Conservation (phyloP, 2,329 filamentous ascomycete genomes). For the Fusarium staphyleae region DNA sequence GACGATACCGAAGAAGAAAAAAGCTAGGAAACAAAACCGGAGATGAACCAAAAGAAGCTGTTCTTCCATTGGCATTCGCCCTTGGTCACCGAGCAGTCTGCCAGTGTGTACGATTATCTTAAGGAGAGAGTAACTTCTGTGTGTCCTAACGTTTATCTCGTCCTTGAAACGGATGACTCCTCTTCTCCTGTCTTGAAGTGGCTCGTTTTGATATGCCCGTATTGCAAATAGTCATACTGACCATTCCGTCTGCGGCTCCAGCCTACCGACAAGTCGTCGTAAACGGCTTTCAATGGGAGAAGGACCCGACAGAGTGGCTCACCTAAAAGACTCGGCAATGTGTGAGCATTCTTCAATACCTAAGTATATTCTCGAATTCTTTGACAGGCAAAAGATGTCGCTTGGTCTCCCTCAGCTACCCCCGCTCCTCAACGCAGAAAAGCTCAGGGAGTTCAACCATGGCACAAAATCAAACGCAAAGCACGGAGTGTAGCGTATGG, state of each 20-base stretch:
- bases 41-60: constrained; percentile 22
- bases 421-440: constrained; percentile 24
- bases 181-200: background rate
- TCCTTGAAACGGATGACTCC: background rate
- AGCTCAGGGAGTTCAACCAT: constrained; percentile 27
- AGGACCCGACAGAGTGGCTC: constrained; percentile 35
- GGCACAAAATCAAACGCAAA: constrained; percentile 1
- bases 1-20: background rate
- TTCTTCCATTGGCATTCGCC: constrained; percentile 35
- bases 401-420: constrained; percentile 23
- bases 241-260: constrained; percentile 28
- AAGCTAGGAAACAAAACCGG: background rate
- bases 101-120: constrained; percentile 33
- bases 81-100: constrained; percentile 37
- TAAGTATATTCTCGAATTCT: background rate
- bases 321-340: constrained; percentile 25
- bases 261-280: constrained; percentile 31
- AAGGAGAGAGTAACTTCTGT: constrained; percentile 31
- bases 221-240: constrained; percentile 30
- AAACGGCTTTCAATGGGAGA: constrained; percentile 30
- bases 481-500: constrained; percentile 16
- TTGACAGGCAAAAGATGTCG: constrained; percentile 21
- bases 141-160: constrained; percentile 3
- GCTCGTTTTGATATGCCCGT: constrained; percentile 10
- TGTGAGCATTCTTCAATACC: constrained; percentile 4